Base-by-base conservation (phyloP, 164 flowering plant genomes). In the Echeveria elegans region DNA sequence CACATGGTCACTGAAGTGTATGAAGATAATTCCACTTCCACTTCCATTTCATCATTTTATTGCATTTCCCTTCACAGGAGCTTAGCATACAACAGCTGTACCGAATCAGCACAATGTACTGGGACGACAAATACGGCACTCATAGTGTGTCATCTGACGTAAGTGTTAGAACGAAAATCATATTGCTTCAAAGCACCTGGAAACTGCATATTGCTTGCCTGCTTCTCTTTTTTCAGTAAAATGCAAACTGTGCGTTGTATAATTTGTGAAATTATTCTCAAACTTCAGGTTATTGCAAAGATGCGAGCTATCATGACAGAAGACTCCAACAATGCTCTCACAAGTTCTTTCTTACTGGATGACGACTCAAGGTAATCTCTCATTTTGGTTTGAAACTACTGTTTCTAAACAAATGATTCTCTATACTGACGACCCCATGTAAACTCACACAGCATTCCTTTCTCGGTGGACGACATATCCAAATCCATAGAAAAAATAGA, bases 81-180 rank as follows among this genome's bases (percentile, higher is more conserved):
- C 96, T 94, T 34, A 94, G 97, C 86, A 87, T 94, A 67, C 99
- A 91, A 19, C 99, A 94, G 72, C 50, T 91, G 59, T 94, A 94
- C 76, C 81, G 99, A 71, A 89, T 94, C 74, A 94, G 99, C 71
- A 94, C 99, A 21, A 94, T 94, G 99, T 94, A 91, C 75, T 94
- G 98, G 98, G 98, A 94, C 78, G 98, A 94, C 87, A 94, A 91
- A 75, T 94, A 94, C 71, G 99, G 99, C 48, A 94, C 99, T 15
- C 99, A 89, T 71, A 91, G 88, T 53, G 99, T 94, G 4, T 89
- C 96, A 73, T 82, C 96, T 66, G 97, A 94, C n/a, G 99, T 94
- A 79, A 76, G 93, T 82, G 1, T 19, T 21, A 50, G 26, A 50
- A 6, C 18, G 10, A 2, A 31, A 59, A 11, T 50, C 37, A 2